A percentile compares a stretch with the other conserved stretches of the same genome.
Evolutionary conservation across 2,329 filamentous ascomycete genomes (phyloP).

Genomic region (Neoascochyta sp.): DNA sequence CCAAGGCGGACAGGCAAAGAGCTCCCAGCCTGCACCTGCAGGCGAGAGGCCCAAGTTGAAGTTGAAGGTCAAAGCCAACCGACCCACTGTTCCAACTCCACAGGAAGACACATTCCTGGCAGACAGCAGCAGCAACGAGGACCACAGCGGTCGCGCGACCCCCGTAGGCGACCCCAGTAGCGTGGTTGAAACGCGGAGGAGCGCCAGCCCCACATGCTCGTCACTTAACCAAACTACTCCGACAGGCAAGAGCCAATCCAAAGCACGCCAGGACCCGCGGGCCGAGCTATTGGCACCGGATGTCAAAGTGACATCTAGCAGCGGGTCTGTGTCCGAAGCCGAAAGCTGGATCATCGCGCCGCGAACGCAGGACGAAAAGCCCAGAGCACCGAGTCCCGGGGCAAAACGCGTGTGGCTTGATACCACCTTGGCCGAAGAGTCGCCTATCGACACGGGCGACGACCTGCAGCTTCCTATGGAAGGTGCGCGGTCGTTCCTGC

Average conservation of each 20-base stretch:
- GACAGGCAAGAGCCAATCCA: conserved; percentile 21
- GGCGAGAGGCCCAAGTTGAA: conserved; percentile 40
- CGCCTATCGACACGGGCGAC: conserved; percentile 22
- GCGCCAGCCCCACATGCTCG: conserved; percentile 28
- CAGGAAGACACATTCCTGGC: conserved; percentile 51
- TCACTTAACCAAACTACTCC: conserved; percentile 14
- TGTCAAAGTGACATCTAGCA: conserved; percentile 12
- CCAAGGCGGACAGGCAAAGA: conserved; percentile 27
- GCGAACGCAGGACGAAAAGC: conserved; percentile 23
- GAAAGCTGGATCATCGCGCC: conserved; percentile 38
- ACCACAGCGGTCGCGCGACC: conserved; percentile 37
- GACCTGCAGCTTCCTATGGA: conserved; percentile 40
- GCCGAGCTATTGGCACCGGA: conserved; percentile 23
- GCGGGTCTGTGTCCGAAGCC: conserved; percentile 27
- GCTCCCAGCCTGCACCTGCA: conserved; percentile 15
- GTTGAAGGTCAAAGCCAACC: conserved; percentile 39
- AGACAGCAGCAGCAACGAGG: conserved; percentile 51
- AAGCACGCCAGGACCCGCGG: conserved; percentile 24
- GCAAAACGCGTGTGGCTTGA: conserved; percentile 42
- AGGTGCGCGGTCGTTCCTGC: conserved; percentile 35
- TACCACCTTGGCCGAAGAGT: conserved; percentile 37
- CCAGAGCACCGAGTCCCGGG: conserved; percentile 14
- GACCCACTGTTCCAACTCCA: conserved; percentile 15
- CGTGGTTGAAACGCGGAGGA: conserved; percentile 28
- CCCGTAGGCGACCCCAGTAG: conserved; percentile 25